phyloP scores from a whole-genome alignment of 2,329 filamentous ascomycete genomes.

The Trichoderma koningii region DNA sequence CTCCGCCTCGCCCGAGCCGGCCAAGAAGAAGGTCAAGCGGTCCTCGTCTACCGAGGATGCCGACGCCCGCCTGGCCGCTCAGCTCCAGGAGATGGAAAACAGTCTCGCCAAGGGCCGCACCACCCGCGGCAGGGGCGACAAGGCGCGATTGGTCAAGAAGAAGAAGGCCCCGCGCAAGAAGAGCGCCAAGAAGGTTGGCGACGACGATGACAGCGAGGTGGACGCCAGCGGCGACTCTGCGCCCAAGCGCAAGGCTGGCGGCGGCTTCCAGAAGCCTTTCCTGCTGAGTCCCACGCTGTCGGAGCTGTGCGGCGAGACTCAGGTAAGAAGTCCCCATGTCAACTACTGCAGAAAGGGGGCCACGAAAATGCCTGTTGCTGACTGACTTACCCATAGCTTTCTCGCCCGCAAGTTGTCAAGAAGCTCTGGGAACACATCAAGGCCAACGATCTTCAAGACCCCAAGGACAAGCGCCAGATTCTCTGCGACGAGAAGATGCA shows the following conservation, averaged over 20 bases:
- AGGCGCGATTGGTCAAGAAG: conserved; percentile 62
- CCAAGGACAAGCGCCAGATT: conserved; percentile 88
- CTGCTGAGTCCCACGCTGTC: conserved; percentile 70
- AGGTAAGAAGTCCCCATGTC: conserved; percentile 48
- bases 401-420: conserved; percentile 93
- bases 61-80: conserved; percentile 83
- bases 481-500: conserved; percentile 89
- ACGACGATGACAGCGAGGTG: conserved; percentile 78
- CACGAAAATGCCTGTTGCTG: not conserved
- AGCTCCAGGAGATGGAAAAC: conserved; percentile 92
- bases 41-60: conserved; percentile 65
- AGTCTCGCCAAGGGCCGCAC: conserved; percentile 64
- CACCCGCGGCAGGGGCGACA: conserved; percentile 73
- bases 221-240: conserved; percentile 61
- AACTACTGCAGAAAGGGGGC: not conserved
- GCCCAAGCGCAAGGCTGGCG: conserved; percentile 79
- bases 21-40: conserved; percentile 68
- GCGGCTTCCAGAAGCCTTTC: conserved; percentile 90
- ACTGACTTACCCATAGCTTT: conserved; percentile 61
- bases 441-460: conserved; percentile 83
- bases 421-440: conserved; percentile 97
- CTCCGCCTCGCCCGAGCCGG: conserved; percentile 49
- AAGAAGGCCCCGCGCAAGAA: conserved; percentile 70
- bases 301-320: conserved; percentile 68
- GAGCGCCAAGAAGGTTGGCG: conserved; percentile 72